phyloP scores from a whole-genome alignment of 202 grass and related monocot species.

The Cymbopogon flexuosus region DNA sequence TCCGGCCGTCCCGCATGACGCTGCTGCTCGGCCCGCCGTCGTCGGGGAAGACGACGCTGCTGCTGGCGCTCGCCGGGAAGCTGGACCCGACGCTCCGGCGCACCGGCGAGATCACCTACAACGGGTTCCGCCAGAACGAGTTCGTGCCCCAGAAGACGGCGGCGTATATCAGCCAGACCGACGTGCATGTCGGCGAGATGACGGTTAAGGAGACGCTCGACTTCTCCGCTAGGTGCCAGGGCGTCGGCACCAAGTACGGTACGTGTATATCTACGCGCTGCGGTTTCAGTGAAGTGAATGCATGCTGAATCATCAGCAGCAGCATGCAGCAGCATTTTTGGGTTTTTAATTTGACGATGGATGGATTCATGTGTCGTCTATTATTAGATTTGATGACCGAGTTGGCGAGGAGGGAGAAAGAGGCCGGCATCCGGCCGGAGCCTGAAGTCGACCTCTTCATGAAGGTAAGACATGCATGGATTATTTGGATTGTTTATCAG shows the following conservation, averaged over 20 bases:
- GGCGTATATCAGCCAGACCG: slow-evolving; percentile 95
- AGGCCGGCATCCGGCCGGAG: slow-evolving; percentile 76
- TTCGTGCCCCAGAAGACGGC: slow-evolving; percentile 98
- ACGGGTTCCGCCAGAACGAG: slow-evolving; percentile 54
- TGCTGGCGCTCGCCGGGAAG: slow-evolving; percentile 85
- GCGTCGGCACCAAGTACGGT: slow-evolving; percentile 89
- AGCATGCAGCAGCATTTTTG: too few species aligned
- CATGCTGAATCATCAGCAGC: too few species aligned
- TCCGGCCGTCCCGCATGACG: slow-evolving; percentile 84
- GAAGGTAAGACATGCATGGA: slow-evolving; percentile 49
- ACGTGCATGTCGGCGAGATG: slow-evolving; percentile 93
- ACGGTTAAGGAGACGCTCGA: slow-evolving; percentile 96
- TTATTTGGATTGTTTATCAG: background rate
- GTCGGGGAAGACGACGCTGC: slow-evolving; percentile 88
- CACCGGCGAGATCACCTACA: slow-evolving; percentile 71
- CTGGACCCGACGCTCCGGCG: slow-evolving; percentile 53
- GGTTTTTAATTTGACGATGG: too few species aligned
- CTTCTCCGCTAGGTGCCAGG: slow-evolving; percentile 93
- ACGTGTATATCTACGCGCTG: background rate
- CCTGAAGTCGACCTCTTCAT: slow-evolving; percentile 96
- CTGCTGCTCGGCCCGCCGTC: slow-evolving; percentile 87
- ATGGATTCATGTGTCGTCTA: too few species aligned
- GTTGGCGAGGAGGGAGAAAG: slow-evolving; percentile 75
- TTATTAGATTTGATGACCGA: slow-evolving; percentile 75
- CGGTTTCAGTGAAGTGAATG: too few species aligned